Base-by-base conservation (phyloP, 805 yeast genomes). In the Saturnispora zaruensis region DNA sequence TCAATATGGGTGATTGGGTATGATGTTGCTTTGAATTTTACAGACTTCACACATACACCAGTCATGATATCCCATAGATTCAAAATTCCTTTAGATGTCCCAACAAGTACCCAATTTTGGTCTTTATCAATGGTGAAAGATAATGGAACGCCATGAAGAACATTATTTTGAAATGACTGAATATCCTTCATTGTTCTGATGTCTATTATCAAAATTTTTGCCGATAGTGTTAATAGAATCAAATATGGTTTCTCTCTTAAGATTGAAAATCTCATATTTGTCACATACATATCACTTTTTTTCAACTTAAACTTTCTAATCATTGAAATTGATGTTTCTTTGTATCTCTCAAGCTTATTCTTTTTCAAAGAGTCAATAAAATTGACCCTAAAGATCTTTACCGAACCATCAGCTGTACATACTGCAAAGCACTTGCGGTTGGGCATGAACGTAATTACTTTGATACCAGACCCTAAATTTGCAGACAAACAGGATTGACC, bases 61-160 rank as follows among this genome's bases (percentile, higher is more conserved):
- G 88, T 87, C 48, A 95, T 69, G 33, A 86, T 55, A 63, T 89
- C 96, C 95, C 96, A 89, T 14, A 91, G 65, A 54, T 80, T 81
- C 28, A 93, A 61, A 0, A 82, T 68, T 1, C 97, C 97, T 37
- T 75, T 76, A 0, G 77, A 68, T 0, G 96, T 87, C 0, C 96
- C 97, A 2, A 84, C 61, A 7, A 87, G 62, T 1, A 87, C 61
- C 87, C 96, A 87, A 5, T 75, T 67, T 34, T 61, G 64, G 14
- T 71, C 66, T 0, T 67, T 63, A 48, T 82, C 84, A 21, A 84
- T 65, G 1, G 78, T 72, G 58, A 88, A 77, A 16, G 82, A 66
- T 0, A 81, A 75, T 0, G 83, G 76, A 2, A 77, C 66, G 0
- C 98, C 99, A 66, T 81, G 83, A 1, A 73, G 66, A 0, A 77